Base-by-base conservation (phyloP, 1,284 basidiomycete species). In the Tilletia caries region DNA sequence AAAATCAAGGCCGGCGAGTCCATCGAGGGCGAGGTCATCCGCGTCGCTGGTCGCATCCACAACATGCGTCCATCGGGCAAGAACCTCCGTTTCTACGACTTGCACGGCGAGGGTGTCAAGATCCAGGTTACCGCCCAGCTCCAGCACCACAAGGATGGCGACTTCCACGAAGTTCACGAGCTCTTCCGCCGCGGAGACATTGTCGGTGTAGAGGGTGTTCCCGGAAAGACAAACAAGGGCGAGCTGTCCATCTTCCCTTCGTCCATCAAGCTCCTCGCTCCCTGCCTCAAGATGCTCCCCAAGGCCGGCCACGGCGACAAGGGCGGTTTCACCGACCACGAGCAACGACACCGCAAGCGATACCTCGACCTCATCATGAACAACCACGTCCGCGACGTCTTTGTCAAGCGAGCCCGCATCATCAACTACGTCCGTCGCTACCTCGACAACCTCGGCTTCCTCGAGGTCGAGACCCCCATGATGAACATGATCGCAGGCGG, bases 391-490 rank as follows among this genome's bases (percentile, higher is more conserved):
- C 91, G 96, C 76, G 89, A 91, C 75, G 90, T 95, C 75, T 98
- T 98, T 85, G 86, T 96, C 85, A 92, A 92, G 67, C 91, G 95
- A 72, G 84, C 85, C 66, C 82, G 83, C 73, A 82, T 83, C 70
- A 82, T 84, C 76, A 82, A 83, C 75, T 84, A 84, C 76, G 87
- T 97, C 77, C 90, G 95, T 70, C 91, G 90, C 77, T 98, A 90
- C 88, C 86, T 99, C 71, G 95, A 98, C 84, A 86, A 88, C 79
- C 89, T 92, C 58, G 95, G 95, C 52, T 99, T 99, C 88, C 89
- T 98, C 85, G 96, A 99, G 86, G 95, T 98, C 72, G 95, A 99
- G 86, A 99, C 95, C 5, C 95, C 96, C 10, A 97, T 99, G 88
- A 98, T 93, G 86, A 95, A 91, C 84, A 90, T 97, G 87, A 90